A percentile compares a stretch with the other conserved stretches of the same genome.
phyloP scores from a whole-genome alignment of 2,329 filamentous ascomycete species.

The Seiridium cupressi region DNA sequence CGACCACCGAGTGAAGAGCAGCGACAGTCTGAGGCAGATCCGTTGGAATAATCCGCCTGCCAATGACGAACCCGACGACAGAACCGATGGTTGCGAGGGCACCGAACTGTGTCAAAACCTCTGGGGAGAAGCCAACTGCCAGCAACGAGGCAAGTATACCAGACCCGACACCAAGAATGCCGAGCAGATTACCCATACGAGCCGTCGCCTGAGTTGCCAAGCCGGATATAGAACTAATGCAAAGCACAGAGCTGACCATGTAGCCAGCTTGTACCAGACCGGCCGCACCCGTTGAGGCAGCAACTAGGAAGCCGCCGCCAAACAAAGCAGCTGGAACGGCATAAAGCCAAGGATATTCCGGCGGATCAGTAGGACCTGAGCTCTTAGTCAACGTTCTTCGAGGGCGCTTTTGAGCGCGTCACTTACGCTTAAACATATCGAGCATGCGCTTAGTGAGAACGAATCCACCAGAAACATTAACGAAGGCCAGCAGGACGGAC shows the following conservation, averaged over 20 bases:
- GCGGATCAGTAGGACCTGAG: conserved; percentile 73
- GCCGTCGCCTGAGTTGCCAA: conserved; percentile 81
- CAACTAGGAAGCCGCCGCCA: conserved; percentile 76
- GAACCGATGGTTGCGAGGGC: conserved; percentile 70
- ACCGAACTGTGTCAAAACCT: conserved; percentile 79
- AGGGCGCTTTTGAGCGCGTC: neutral
- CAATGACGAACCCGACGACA: conserved; percentile 69
- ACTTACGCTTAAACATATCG: conserved; percentile 78
- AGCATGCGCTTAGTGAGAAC: conserved; percentile 92
- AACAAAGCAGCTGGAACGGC: conserved; percentile 75
- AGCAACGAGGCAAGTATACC: conserved; percentile 81
- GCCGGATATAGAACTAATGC: conserved; percentile 79
- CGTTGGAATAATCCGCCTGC: conserved; percentile 82
- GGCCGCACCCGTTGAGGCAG: conserved; percentile 76
- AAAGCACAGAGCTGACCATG: conserved; percentile 78
- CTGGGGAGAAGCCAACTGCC: conserved; percentile 76
- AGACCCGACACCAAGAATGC: conserved; percentile 79
- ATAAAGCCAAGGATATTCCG: conserved; percentile 87
- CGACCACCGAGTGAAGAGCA: conserved; percentile 85
- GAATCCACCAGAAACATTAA: conserved; percentile 86
- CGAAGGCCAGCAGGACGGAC: conserved; percentile 81
- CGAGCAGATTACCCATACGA: conserved; percentile 80
- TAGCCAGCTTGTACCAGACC: conserved; percentile 87
- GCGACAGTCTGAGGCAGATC: conserved; percentile 88
- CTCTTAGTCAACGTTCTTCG: conserved; percentile 20